Evolutionary conservation across 495 filamentous ascomycete species (phyloP).

Genomic region (Tuber melanosporum): DNA sequence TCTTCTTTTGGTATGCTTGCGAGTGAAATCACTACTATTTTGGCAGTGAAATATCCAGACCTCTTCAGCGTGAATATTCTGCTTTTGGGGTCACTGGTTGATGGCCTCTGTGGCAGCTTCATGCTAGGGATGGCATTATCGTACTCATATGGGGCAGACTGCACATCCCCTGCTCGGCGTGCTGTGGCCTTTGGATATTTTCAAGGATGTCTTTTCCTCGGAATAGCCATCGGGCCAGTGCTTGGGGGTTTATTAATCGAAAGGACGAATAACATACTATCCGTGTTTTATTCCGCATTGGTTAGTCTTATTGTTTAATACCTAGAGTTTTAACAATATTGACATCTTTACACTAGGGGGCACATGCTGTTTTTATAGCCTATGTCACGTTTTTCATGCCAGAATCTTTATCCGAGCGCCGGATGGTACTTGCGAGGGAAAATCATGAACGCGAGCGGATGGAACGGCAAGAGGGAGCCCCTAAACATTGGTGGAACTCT

Average conservation of each 20-base stretch:
- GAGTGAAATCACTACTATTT: conserved; percentile 65
- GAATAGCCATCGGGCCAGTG: conserved; percentile 76
- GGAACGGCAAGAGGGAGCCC: conserved; percentile 27
- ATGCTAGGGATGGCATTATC: conserved; percentile 70
- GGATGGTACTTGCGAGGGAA: conserved; percentile 61
- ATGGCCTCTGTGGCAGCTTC: conserved; percentile 82
- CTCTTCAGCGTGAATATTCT: conserved; percentile 64
- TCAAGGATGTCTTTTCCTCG: conserved; percentile 78
- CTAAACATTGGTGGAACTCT: conserved; percentile 36
- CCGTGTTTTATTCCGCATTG: conserved; percentile 71
- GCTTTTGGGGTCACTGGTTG: conserved; percentile 63
- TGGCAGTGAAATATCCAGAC: conserved; percentile 68
- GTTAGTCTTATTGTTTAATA: conserved; percentile 10
- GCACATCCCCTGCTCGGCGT: conserved; percentile 67
- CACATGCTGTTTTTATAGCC: conserved; percentile 63
- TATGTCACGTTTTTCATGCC: conserved; percentile 66
- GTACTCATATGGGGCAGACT: conserved; percentile 82
- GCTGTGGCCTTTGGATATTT: conserved; percentile 85
- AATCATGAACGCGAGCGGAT: conserved; percentile 48
- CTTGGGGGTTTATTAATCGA: conserved; percentile 70
- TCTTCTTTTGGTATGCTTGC: conserved; percentile 61
- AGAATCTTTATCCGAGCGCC: conserved; percentile 67
- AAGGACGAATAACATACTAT: conserved; percentile 58
- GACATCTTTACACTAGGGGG: conserved; percentile 41
- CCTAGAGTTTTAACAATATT: not conserved